Evolutionary conservation across 75 land plant genomes (phyloP).

Genomic region (Pinus tabuliformis): DNA sequence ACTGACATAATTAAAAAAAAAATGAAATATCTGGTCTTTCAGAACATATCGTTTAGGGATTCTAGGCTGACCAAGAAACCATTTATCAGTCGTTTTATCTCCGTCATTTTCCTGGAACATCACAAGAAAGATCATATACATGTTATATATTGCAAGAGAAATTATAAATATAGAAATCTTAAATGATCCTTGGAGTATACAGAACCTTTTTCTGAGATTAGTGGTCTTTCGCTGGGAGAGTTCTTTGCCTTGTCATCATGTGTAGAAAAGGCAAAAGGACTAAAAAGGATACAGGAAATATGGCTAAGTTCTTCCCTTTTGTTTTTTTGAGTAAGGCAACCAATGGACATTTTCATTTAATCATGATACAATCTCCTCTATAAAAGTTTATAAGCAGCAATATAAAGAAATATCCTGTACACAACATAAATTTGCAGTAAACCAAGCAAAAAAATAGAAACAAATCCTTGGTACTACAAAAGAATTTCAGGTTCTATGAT

Average conservation of each 20-base stretch:
- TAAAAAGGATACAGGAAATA: conserved; percentile 60
- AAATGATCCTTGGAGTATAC: background rate
- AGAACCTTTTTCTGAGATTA: background rate
- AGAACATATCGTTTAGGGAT: conserved; percentile 67
- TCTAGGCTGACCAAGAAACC: conserved; percentile 75
- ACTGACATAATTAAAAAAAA: background rate
- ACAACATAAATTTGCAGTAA: background rate
- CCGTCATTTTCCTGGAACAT: conserved; percentile 37
- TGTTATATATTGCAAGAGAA: background rate
- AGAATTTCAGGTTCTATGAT: background rate
- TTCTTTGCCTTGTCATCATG: conserved; percentile 78
- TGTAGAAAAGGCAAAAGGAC: conserved; percentile 82
- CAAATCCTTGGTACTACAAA: background rate
- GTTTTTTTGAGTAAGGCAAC: conserved; percentile 58
- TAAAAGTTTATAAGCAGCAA: background rate
- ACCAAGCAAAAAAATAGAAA: no score
- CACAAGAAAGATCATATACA: background rate
- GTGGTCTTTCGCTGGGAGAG: conserved; percentile 12
- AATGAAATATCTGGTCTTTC: conserved; percentile 68
- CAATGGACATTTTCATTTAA: background rate
- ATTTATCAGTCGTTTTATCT: conserved; percentile 18
- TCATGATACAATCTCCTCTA: no score
- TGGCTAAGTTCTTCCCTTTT: conserved; percentile 85
- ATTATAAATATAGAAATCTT: background rate
- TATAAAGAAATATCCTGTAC: background rate